Conservation (phyloP, 1,284 basidiomycete genomes). For the Austroboletus novae-zelandiae region DNA sequence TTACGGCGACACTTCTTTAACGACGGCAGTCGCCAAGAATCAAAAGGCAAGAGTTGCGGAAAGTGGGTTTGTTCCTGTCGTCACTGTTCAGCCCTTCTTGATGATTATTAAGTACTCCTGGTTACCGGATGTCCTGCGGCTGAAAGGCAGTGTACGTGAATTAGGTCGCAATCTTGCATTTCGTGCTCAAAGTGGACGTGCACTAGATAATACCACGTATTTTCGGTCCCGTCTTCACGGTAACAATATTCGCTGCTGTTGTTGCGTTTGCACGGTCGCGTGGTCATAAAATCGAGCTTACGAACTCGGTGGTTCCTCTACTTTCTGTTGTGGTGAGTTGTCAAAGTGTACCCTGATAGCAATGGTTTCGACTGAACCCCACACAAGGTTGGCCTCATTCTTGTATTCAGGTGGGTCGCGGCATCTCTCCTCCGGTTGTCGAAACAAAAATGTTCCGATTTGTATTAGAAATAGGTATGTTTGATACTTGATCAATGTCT, state of each 20-base stretch:
- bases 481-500: constrained; percentile 2
- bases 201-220: constrained; percentile 62
- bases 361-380: constrained; percentile 1
- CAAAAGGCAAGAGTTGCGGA: constrained; percentile 31
- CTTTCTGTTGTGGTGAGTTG: constrained; percentile 83
- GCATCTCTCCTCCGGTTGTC: constrained; percentile 1
- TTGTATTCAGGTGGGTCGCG: constrained; percentile 66
- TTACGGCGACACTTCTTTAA: constrained; percentile 7
- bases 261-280: constrained; percentile 57
- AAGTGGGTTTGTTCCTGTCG: constrained; percentile 15
- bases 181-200: constrained; percentile 3
- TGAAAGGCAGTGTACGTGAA: constrained; percentile 66
- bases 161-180: not conserved
- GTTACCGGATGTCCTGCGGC: constrained; percentile 81
- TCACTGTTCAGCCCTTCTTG: not conserved
- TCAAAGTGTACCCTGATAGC: not conserved
- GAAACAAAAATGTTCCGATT: not conserved
- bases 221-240: constrained; percentile 77
- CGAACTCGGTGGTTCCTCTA: constrained; percentile 79
- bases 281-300: constrained; percentile 55
- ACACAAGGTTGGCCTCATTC: constrained; percentile 64
- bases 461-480: constrained; percentile 29
- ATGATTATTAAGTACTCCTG: constrained; percentile 69
- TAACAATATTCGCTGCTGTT: constrained; percentile 70
- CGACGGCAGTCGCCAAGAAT: constrained; percentile 25